phyloP scores from a whole-genome alignment of 83 land plant genomes.

The Picea mariana region DNA sequence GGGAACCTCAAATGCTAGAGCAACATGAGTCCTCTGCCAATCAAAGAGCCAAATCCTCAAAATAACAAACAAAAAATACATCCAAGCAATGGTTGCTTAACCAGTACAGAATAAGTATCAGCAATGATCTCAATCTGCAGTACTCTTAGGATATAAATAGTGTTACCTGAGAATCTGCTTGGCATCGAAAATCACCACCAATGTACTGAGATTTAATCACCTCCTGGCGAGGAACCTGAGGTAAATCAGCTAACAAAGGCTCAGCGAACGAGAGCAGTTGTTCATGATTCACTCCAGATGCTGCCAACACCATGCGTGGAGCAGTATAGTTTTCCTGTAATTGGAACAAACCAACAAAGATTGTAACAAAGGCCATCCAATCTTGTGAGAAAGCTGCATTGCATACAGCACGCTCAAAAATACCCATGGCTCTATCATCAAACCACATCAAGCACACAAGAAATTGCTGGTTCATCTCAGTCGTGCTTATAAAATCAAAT shows the following conservation, averaged over 20 bases:
- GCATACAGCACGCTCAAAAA: not conserved
- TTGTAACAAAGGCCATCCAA: not conserved
- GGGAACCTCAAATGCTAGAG: constrained; percentile 95
- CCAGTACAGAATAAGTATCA: not conserved
- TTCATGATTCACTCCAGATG: constrained; percentile 96
- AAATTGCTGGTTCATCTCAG: not conserved
- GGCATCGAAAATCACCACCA: constrained; percentile 91
- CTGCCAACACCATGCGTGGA: constrained; percentile 89
- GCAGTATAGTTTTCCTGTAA: constrained; percentile 87
- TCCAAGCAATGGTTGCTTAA: not conserved
- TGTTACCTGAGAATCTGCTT: constrained; percentile 77
- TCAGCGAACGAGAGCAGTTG: constrained; percentile 74
- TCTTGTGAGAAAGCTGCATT: not conserved
- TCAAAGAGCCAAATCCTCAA: not conserved
- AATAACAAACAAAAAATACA: not conserved
- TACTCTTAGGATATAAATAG: not conserved
- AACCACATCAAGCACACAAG: not conserved
- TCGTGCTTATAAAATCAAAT: not conserved
- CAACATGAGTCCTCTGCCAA: constrained; percentile 78
- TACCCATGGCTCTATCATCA: not conserved
- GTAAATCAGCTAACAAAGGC: constrained; percentile 86
- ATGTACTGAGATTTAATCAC: constrained; percentile 68
- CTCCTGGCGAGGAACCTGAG: constrained; percentile 40
- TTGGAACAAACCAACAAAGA: constrained; percentile 9
- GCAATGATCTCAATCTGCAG: not conserved